Base-by-base conservation (phyloP, 208 protist genomes). In the Trypanosoma caninum region DNA sequence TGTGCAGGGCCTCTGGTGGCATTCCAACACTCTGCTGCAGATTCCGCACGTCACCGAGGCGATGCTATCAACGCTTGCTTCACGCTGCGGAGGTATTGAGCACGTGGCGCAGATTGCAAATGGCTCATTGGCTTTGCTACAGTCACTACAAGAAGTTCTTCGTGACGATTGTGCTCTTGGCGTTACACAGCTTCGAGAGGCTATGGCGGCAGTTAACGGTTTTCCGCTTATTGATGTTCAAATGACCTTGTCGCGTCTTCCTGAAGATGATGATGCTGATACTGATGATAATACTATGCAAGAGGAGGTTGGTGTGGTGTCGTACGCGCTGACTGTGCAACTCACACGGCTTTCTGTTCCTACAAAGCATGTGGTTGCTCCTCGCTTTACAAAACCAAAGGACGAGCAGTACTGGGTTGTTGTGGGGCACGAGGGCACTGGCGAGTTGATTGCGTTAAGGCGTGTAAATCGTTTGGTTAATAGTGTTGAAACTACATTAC, bases 401-500 rank as follows among this genome's bases (percentile, higher is more conserved):
- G 84, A 92, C 51, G 94, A 97, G 69, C 91, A 97, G 61, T 97
- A 90, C 67, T 98, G 92, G 91, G 41, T 97, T 0, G 81, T 91
- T 9, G 38, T 97, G 7, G 91, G 87, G 9, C 72, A 95, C 64
- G 78, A 90, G 56, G 48, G 56, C 14, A 94, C 75, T 0, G 87
- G 93, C 20, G 92, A 97, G 79, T 74, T 98, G 5, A 76, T 97
- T 5, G 95, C 95, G 0, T 60, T 98, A 65, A 97, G 97, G 74
- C 87, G 95, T 14, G 59, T 97, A 16, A 82, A 86, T 35, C 78
- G 87, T 0, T 63, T 97, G 31, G 30, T 10, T 16, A 74, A 73
- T 44, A 69, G 67, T 30, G 60, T 74, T 20, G 73, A 70, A 2
- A 64, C 76, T 18, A 82, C 74, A 33, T 69, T 96, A 51, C 72